Base-by-base conservation (phyloP, 2,329 filamentous ascomycete species). In the Dichotomopilus funicola region DNA sequence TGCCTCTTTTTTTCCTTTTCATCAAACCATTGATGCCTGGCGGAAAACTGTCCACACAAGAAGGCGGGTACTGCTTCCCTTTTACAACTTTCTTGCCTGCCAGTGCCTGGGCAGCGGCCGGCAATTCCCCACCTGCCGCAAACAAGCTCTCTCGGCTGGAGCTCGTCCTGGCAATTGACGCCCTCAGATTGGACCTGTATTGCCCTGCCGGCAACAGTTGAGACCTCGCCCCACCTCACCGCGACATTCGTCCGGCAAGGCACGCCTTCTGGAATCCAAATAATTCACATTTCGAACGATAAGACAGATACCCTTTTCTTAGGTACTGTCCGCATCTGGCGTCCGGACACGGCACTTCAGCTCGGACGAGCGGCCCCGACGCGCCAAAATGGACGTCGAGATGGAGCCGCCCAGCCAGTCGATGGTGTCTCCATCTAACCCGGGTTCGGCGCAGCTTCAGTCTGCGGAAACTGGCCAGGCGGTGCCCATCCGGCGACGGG, bases 401-500 rank as follows among this genome's bases (percentile, higher is more conserved):
- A 61, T 59, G 53, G 54, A 58, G 51, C 51, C 55, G 49, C 55
- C 58, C 31, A 50, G 37, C 13, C 50, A 51, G 37, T 31, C 45
- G 40, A 27, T 51, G 43, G 36, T 49, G 54, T 41, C 53, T 35
- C 19, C 58, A 19, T 50, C 51, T 41, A 35, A 56, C 8, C 36
- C 51, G 19, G 31, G 19, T 31, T 31, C 56, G 10, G 42, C 37
- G 37, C 50, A 54, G 45, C 33, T 48, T 33, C 49, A 57, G 35
- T 48, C 55, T 37, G 48, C 9, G 51, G 45, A 47, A 12, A 10
- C 49, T 34, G 11, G 46, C 45, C 50, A 48, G 27, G 36, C 41
- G 12, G 19, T 46, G 13, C 54, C 57, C 45, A 73, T 78, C 64
- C 79, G 77, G 65, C 74, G 77, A 50, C 72, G 75, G 65, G 75